A percentile compares a stretch with the other conserved stretches of the same genome.
These are phyloP conservation scores for Rhododendron williamsianum DNA, from an alignment of 148 eudicot genomes.

Conservation along the genomic window DNA sequence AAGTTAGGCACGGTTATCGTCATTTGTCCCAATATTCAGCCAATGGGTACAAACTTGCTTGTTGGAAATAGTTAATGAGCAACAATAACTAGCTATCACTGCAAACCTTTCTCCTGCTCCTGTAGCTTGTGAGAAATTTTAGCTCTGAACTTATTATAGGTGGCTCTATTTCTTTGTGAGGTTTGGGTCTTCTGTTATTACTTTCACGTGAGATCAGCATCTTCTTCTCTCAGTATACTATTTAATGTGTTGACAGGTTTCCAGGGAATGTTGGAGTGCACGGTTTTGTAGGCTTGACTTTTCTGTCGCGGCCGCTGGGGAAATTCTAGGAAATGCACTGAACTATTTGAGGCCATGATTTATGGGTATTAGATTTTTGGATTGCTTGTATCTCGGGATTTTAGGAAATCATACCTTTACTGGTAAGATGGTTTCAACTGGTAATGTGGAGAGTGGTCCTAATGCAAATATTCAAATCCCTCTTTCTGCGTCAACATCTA, in stretches of 20 bases:
- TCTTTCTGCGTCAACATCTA: conserved; percentile 33
- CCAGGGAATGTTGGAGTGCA: not conserved
- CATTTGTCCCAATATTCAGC: not conserved
- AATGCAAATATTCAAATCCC: conserved; percentile 25
- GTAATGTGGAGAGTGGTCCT: not conserved
- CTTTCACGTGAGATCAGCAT: not conserved
- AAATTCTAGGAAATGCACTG: not conserved
- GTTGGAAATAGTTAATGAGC: not conserved
- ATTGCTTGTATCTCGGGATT: conserved; percentile 9
- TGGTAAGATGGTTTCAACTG: not conserved
- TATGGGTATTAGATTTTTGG: conserved; percentile 8
- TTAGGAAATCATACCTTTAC: conserved; percentile 7
- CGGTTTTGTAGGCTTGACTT: not conserved
- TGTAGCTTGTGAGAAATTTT: not conserved
- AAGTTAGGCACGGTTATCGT: not conserved
- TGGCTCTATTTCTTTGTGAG: not conserved
- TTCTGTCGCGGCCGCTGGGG: not conserved
- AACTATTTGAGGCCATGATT: not conserved
- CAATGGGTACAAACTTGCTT: not conserved
- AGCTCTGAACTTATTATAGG: not conserved
- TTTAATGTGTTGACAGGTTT: not conserved
- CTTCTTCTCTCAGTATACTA: not conserved
- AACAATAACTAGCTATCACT: not conserved
- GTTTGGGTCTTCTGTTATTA: not conserved
- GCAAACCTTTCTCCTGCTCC: not conserved